Evolutionary conservation across 1,284 basidiomycete genomes (phyloP).

Genomic region (Heterobasidion irregulare): DNA sequence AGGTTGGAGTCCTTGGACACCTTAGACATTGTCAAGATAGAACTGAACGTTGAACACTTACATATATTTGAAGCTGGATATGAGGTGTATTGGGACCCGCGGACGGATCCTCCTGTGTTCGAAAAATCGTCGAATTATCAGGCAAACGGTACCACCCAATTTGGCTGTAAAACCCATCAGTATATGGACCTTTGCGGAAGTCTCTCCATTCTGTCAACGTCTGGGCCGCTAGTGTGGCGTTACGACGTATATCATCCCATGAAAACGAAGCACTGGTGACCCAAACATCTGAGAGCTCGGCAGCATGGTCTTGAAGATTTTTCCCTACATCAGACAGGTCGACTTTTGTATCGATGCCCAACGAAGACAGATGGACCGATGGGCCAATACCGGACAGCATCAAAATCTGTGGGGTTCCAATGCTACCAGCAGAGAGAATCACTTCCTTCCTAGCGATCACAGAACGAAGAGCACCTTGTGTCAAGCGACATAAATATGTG

Average conservation of each 20-base stretch:
- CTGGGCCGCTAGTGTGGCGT: constrained; percentile 11
- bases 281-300: constrained; percentile 17
- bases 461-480: constrained; percentile 11
- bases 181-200: constrained; percentile 17
- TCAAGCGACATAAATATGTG: not conserved
- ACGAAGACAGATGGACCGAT: constrained; percentile 17
- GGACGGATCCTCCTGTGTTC: constrained; percentile 22
- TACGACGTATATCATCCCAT: constrained; percentile 12
- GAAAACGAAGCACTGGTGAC: constrained; percentile 18
- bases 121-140: constrained; percentile 17
- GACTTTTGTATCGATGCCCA: constrained; percentile 22
- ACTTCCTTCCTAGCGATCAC: constrained; percentile 19
- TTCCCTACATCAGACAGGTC: constrained; percentile 28
- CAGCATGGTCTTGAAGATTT: constrained; percentile 29
- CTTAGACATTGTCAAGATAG: not conserved
- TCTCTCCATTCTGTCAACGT: constrained; percentile 17
- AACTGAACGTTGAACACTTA: not conserved
- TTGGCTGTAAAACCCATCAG: constrained; percentile 6
- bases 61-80: constrained; percentile 6
- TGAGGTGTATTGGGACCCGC: constrained; percentile 19
- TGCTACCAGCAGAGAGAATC: constrained; percentile 27
- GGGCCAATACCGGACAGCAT: constrained; percentile 36
- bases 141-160: constrained; percentile 23
- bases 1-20: not conserved
- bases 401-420: constrained; percentile 32